Base-by-base conservation (phyloP, 2,329 filamentous ascomycete species). In the Macrophomina pseudophaseolina region DNA sequence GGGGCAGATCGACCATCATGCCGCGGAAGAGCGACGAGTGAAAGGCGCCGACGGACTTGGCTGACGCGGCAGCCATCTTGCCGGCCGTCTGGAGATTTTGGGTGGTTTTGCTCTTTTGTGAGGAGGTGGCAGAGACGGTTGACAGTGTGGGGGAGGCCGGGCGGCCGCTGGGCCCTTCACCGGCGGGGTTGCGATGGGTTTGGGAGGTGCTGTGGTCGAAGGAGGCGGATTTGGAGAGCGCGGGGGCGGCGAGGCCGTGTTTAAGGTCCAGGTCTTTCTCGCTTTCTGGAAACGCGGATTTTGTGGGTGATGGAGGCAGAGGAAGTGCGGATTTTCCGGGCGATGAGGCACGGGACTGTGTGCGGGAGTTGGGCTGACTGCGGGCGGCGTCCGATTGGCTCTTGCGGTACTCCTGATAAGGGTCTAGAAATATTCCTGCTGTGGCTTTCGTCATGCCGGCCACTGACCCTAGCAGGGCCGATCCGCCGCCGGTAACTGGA, bases 401-500 rank as follows among this genome's bases (percentile, higher is more conserved):
- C 44, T 58, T 58, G 54, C 38, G 35, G 40, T 65, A 65, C 23
- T 65, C 63, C 23, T 49, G 35, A 8, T 46, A 53, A 1, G 51
- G 63, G 28, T 65, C 51, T 1, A 65, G 9, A 5, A 75, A 87
- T 7, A 90, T 85, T 66, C 85, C 83, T 1, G 84, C 86, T 9
- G 90, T 77, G 0, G 89, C 88, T 35, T 81, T 80, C 30, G 87
- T 84, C 3, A 88, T 80, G 18, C 85, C 82, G 1, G 83, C 82
- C 1, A 88, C 74, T 0, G 85, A 85, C 6, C 82, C 81, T n/a
- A 85, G 80, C 5, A 89, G 68, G 0, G 88, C 88, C 4, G 86
- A 86, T 2, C 84, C 83, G 5, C 85, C 80, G 4, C 88, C 88
- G 0, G 88, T 90, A 12, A 92, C 78, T 0, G 90, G 90, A 72